Conservation (phyloP, 2,329 filamentous ascomycete species). For the Tolypocladium paradoxum region DNA sequence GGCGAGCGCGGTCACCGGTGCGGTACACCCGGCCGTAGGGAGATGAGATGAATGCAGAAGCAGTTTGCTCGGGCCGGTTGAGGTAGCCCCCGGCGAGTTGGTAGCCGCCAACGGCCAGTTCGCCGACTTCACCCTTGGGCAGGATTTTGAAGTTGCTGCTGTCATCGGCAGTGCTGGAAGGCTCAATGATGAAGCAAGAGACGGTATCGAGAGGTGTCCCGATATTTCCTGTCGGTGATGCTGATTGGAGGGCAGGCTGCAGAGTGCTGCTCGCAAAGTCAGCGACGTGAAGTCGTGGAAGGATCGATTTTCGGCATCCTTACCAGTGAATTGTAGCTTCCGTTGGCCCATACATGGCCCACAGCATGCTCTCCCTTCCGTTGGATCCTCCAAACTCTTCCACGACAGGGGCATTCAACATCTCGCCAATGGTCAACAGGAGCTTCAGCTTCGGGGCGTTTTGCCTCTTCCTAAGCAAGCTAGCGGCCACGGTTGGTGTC, state of each 20-base stretch:
- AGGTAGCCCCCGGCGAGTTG: constrained; percentile 76
- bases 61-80: constrained; percentile 68
- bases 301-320: constrained; percentile 7
- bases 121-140: constrained; percentile 58
- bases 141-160: constrained; percentile 38
- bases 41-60: constrained; percentile 57
- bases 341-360: constrained; percentile 91
- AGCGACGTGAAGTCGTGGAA: not conserved
- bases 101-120: constrained; percentile 69
- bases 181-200: constrained; percentile 59
- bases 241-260: constrained; percentile 48
- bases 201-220: constrained; percentile 73
- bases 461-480: constrained; percentile 56
- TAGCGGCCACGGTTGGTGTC: constrained; percentile 77
- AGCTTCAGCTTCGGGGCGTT: constrained; percentile 58
- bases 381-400: constrained; percentile 61
- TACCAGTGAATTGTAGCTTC: constrained; percentile 82
- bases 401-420: constrained; percentile 71
- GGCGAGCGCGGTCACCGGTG: constrained; percentile 72
- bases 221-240: constrained; percentile 55
- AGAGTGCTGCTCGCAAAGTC: constrained; percentile 44
- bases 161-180: constrained; percentile 17
- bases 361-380: constrained; percentile 52
- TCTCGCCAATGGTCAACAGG: constrained; percentile 83
- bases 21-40: constrained; percentile 64